Percentiles rank a stretch among this genome's conserved stretches.
These are phyloP conservation scores for Fraxinus americana DNA, from an alignment of 257 asterid species.

Conservation along the genomic window DNA sequence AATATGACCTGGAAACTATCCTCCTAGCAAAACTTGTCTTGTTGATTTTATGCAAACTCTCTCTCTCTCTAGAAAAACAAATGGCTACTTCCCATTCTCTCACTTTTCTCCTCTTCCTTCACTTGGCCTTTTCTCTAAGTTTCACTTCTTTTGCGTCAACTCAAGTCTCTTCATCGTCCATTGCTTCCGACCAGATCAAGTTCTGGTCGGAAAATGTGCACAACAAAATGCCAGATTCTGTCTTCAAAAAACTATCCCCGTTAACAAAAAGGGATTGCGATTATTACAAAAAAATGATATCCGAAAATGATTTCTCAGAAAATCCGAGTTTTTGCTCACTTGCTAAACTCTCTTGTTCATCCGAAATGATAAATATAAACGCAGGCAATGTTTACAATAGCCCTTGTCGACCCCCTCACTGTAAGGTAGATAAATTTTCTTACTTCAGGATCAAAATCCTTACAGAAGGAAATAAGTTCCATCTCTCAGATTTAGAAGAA, in stretches of 20 bases:
- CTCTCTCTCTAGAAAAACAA: neutral
- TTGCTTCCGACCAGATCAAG: neutral
- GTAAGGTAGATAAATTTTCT: too few relatives aligned
- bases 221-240: conserved; percentile 31
- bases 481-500: too few relatives aligned
- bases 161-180: neutral
- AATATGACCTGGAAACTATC: conserved; percentile 19
- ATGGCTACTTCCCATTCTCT: neutral
- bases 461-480: too few relatives aligned
- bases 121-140: neutral
- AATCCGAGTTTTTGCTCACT: conserved; percentile 33
- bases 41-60: neutral
- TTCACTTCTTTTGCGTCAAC: neutral
- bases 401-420: too few relatives aligned
- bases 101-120: neutral
- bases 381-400: too few relatives aligned
- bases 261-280: conserved; percentile 13
- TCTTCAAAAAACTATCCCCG: conserved; percentile 43
- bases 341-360: conserved; percentile 29
- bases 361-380: neutral
- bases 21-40: conserved; percentile 19
- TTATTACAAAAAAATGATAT: conserved; percentile 8
- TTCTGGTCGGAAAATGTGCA: conserved; percentile 43
- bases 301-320: conserved; percentile 15
- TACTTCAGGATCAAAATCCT: too few relatives aligned